Percentiles rank a stretch among this genome's conserved stretches.
These are phyloP conservation scores for Globisporangium abappressorium DNA, from an alignment of 352 stramenopile genomes.

Conservation along the genomic window DNA sequence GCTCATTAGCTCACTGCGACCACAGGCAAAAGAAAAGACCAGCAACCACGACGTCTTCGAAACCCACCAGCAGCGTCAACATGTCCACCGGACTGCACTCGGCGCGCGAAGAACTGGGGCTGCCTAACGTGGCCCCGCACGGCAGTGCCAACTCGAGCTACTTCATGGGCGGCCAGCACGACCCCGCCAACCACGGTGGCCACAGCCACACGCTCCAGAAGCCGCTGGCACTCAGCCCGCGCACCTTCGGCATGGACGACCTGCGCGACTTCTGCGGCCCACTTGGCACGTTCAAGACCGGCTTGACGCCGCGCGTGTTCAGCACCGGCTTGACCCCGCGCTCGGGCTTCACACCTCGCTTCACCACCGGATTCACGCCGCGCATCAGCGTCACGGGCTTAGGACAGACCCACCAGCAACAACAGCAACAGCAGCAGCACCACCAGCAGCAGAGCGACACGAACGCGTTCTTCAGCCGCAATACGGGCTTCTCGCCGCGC, in stretches of 20 bases:
- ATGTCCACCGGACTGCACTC: constrained; percentile 74
- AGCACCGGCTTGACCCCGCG: constrained; percentile 76
- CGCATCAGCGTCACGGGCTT: constrained; percentile 60
- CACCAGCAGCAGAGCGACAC: constrained; percentile 34
- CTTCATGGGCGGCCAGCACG: constrained; percentile 31
- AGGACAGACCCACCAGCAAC: constrained; percentile 24
- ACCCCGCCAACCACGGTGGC: constrained; percentile 12
- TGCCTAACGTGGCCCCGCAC: constrained; percentile 41
- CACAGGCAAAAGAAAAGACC: constrained; percentile 4
- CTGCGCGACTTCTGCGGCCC: constrained; percentile 79
- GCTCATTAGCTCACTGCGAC: constrained; percentile 6
- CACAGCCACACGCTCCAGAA: constrained; percentile 42
- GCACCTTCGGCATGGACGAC: constrained; percentile 84
- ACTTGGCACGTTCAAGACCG: constrained; percentile 81
- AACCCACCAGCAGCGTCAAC: not conserved
- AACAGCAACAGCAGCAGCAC: constrained; percentile 18
- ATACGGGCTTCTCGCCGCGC: constrained; percentile 59
- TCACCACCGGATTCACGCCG: constrained; percentile 75
- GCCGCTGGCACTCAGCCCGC: constrained; percentile 70
- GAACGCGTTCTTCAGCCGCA: constrained; percentile 41
- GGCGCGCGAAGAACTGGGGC: constrained; percentile 61
- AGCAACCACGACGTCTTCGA: constrained; percentile 2
- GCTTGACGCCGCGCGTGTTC: constrained; percentile 76
- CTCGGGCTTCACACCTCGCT: constrained; percentile 79
- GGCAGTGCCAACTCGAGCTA: constrained; percentile 7